These are phyloP conservation scores for Ceratobasidium sp. DNA, from an alignment of 1,284 basidiomycete species.

Conservation along the genomic window DNA sequence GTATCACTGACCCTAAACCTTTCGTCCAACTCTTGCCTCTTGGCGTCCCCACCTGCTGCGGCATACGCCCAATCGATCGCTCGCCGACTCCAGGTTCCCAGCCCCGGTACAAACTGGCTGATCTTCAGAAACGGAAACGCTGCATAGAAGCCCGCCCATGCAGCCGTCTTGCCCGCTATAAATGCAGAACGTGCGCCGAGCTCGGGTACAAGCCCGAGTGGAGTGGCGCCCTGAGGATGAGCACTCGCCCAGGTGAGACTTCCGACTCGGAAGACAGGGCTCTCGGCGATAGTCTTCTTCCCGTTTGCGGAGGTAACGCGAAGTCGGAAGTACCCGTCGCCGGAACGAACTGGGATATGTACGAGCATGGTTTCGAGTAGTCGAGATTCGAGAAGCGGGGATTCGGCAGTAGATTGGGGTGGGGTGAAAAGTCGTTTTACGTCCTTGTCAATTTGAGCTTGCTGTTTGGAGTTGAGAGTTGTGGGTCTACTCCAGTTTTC, in stretches of 20 bases:
- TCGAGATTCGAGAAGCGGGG: slow-evolving; percentile 20
- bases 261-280: slow-evolving; percentile 54
- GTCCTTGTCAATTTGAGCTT: slow-evolving; percentile 45
- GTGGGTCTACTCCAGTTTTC: slow-evolving; percentile 42
- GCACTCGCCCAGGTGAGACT: slow-evolving; percentile 54
- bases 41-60: slow-evolving; percentile 46
- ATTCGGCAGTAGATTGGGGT: background rate
- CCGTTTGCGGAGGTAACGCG: too few relatives aligned
- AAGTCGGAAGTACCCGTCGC: too few relatives aligned
- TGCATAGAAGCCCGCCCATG: slow-evolving; percentile 54
- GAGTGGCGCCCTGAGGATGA: slow-evolving; percentile 55
- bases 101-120: slow-evolving; percentile 33
- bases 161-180: slow-evolving; percentile 50
- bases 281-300: slow-evolving; percentile 52
- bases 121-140: slow-evolving; percentile 55
- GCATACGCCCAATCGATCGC: slow-evolving; percentile 50
- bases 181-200: slow-evolving; percentile 52
- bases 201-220: slow-evolving; percentile 54
- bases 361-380: slow-evolving; percentile 47
- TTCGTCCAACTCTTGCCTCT: slow-evolving; percentile 43
- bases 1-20: slow-evolving; percentile 46
- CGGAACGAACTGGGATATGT: slow-evolving; percentile 47
- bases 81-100: slow-evolving; percentile 53
- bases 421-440: slow-evolving; percentile 42
- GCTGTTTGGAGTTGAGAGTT: slow-evolving; percentile 46